Percentiles rank a stretch among this genome's conserved stretches.
Evolutionary conservation across 192 early-diverging fungal genomes (phyloP).

Genomic region (Rhizoclosmatium sp.): DNA sequence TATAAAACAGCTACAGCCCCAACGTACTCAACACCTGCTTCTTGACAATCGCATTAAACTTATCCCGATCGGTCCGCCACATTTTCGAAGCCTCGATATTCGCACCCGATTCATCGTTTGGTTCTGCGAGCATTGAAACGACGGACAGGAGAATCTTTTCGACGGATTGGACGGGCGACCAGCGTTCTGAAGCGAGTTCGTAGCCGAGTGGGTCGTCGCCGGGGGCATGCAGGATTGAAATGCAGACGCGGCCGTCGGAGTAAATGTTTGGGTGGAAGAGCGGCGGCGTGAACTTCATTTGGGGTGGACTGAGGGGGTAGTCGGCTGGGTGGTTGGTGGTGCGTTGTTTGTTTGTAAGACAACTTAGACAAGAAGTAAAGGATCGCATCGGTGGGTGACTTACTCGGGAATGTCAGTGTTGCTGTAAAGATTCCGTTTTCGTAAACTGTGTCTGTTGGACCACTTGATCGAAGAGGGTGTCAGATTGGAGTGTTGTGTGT

Average conservation of each 20-base stretch:
- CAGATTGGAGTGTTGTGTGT: constrained; percentile 14
- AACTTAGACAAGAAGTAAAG: too few species aligned
- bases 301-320: constrained; percentile 94
- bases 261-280: constrained; percentile 96
- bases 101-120: constrained; percentile 98
- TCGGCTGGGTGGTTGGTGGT: constrained; percentile 78
- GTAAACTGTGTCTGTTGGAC: constrained; percentile 92
- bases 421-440: constrained; percentile 96
- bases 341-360: constrained; percentile 47
- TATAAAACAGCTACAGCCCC: constrained; percentile 48
- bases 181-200: constrained; percentile 93
- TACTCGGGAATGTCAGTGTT: constrained; percentile 56
- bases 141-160: constrained; percentile 97
- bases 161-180: constrained; percentile 97
- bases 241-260: constrained; percentile 94
- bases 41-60: constrained; percentile 83
- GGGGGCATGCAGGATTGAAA: constrained; percentile 97
- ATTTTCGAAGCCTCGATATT: constrained; percentile 98
- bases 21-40: constrained; percentile 81
- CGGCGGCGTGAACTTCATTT: constrained; percentile 95
- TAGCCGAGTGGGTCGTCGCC: constrained; percentile 99
- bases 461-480: constrained; percentile 56
- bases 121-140: constrained; percentile 96
- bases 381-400: too few species aligned
- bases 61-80: constrained; percentile 84